These are phyloP conservation scores for Saccharum officinarum DNA, from an alignment of 176 grass and related monocot genomes.

Conservation along the genomic window DNA sequence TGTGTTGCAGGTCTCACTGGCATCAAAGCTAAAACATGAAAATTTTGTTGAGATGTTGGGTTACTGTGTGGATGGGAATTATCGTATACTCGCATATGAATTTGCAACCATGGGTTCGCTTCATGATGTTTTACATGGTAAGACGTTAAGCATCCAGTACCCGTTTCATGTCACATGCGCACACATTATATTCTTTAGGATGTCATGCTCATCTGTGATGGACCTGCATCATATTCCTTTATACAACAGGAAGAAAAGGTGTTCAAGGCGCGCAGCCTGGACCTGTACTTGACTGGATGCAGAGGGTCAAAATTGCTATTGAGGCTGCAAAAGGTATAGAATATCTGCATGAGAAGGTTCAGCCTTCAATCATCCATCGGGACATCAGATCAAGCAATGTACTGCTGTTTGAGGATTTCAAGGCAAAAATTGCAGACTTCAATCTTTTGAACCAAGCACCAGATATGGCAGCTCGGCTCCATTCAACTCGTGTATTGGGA, in stretches of 20 bases:
- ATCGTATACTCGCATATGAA: constrained; percentile 64
- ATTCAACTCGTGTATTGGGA: constrained; percentile 76
- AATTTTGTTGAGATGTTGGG: constrained; percentile 74
- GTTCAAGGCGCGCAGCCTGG: constrained; percentile 75
- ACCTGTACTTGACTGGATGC: constrained; percentile 70
- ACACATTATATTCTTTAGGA: constrained; percentile 10
- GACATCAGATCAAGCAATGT: constrained; percentile 86
- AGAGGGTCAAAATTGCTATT: constrained; percentile 69
- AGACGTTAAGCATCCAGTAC: background rate
- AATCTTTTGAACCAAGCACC: constrained; percentile 79
- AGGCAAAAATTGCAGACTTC: constrained; percentile 78
- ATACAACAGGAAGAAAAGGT: constrained; percentile 62
- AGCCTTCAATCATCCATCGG: constrained; percentile 66
- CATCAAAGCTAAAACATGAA: constrained; percentile 63
- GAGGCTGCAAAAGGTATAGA: constrained; percentile 77
- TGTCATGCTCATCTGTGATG: constrained; percentile 9
- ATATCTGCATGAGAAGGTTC: constrained; percentile 83
- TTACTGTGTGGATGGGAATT: constrained; percentile 64
- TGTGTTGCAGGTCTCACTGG: constrained; percentile 51
- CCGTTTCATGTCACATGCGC: constrained; percentile 3
- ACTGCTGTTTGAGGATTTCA: constrained; percentile 74
- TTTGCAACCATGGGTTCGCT: constrained; percentile 83
- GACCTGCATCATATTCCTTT: constrained; percentile 17
- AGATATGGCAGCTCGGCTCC: constrained; percentile 78
- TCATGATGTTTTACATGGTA: constrained; percentile 88